A percentile compares a stretch with the other conserved stretches of the same genome.
These are phyloP conservation scores for Rhizoctonia solani DNA, from an alignment of 1,284 basidiomycete species.

Conservation along the genomic window DNA sequence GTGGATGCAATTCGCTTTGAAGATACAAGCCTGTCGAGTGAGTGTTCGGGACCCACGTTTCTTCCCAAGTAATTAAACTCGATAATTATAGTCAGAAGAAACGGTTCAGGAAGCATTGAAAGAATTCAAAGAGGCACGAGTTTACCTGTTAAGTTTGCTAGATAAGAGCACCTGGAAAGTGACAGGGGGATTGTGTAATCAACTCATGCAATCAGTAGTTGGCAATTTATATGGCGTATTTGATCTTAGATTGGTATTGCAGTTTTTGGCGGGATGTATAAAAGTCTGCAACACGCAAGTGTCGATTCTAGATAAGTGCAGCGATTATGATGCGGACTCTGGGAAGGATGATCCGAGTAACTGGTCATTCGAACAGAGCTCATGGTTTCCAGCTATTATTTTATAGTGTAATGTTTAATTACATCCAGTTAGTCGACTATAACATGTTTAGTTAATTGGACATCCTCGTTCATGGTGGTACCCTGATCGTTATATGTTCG, in stretches of 20 bases:
- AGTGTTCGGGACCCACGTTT: neutral
- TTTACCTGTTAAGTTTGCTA: constrained; percentile 22
- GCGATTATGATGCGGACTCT: neutral
- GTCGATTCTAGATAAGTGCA: neutral
- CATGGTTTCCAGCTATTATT: constrained; percentile 32
- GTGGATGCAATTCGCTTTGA: constrained; percentile 41
- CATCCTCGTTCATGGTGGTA: constrained; percentile 11
- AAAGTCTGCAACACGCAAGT: constrained; percentile 25
- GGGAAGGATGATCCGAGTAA: constrained; percentile 3
- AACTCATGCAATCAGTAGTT: constrained; percentile 22
- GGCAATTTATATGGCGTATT: neutral
- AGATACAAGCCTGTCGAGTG: constrained; percentile 24
- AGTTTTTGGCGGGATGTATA: constrained; percentile 27
- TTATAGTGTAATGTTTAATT: constrained; percentile 26
- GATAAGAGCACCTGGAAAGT: constrained; percentile 29
- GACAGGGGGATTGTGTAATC: constrained; percentile 10
- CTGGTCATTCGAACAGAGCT: constrained; percentile 26
- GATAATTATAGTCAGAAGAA: neutral
- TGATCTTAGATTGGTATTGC: neutral
- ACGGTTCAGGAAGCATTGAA: constrained; percentile 15
- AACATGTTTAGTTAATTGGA: neutral
- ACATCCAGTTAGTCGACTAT: neutral
- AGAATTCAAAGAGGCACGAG: constrained; percentile 28
- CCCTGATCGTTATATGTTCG: constrained; percentile 78
- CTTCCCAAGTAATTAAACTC: neutral